A percentile compares a stretch with the other conserved stretches of the same genome.
These are phyloP conservation scores for Solanum virginianum DNA, from an alignment of 257 asterid genomes.

Conservation along the genomic window DNA sequence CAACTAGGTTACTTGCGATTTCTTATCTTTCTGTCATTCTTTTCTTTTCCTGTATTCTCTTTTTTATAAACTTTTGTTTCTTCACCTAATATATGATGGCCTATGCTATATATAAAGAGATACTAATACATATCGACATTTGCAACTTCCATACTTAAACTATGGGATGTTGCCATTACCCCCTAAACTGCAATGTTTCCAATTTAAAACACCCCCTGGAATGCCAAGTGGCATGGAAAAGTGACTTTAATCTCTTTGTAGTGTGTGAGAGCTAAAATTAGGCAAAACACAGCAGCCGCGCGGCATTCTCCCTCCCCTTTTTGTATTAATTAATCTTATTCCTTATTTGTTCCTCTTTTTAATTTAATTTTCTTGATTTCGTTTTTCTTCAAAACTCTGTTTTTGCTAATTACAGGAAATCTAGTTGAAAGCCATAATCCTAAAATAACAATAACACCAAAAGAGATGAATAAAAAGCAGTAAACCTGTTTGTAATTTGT, in stretches of 20 bases:
- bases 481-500: no score
- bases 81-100: neutral
- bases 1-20: constrained; percentile 52
- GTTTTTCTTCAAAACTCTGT: neutral
- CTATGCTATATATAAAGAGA: neutral
- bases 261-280: neutral
- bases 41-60: neutral
- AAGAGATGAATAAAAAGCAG: no score
- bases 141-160: neutral
- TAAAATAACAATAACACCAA: no score
- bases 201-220: neutral
- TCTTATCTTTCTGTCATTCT: neutral
- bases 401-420: no score
- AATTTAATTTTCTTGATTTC: neutral
- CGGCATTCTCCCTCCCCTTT: neutral
- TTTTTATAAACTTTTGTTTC: neutral
- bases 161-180: neutral
- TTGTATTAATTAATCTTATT: no score
- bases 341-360: neutral
- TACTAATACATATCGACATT: neutral
- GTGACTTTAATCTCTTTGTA: neutral
- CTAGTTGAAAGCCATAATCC: no score
- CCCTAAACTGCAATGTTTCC: neutral
- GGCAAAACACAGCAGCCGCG: neutral
- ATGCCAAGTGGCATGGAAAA: neutral